Evolutionary conservation across 768 basidiomycete species (phyloP), one percentile per base, ranked within the genome.

Genomic region (Jaapia argillacea): DNA sequence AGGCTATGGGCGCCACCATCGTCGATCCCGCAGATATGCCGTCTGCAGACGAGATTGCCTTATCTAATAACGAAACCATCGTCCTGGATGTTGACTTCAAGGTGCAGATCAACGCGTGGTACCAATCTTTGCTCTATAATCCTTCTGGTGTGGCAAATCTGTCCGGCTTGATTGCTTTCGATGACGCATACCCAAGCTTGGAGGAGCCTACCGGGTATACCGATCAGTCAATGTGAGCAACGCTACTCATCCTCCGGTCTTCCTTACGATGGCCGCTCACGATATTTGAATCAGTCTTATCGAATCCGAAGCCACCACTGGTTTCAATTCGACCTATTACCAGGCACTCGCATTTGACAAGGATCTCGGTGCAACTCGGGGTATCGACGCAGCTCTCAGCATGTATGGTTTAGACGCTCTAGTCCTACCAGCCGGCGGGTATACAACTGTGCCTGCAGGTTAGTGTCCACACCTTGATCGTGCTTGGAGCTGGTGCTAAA

Each of bases 1-100:
- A 58, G 26, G 23, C 35, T 39, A 58, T 75, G 1, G 73, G 74
- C 2, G 72, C 72, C 1, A 38, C 37, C 10, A 22, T 38, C 37
- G 68, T 54, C 36, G 54, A 55, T 39, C 44, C 47, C n/a, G 42
- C 49, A 16, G 47, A 55, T 38, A 23, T 51, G 3, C 50, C 27
- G 44, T 65, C 68, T 0, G 48, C 54, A 1, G 62, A 62, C 10
- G 70, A 63, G 40, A 36, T 54, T 38, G 37, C 37, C 7, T 12
- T 21, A 7, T 38, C 37, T 31, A 51, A 54, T 16, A 54, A 54
- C 31, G 52, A 54, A 41, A 49, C 51, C 4, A 40, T 49, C 23
- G 52, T 51, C n/a, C 45, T 51, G 3, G 45, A 49, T 36, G 45
- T 44, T 10, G 52, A 49, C 45, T 49, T 51, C 42, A 54, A 51